A percentile compares a stretch with the other conserved stretches of the same genome.
These are phyloP conservation scores for Gossypium laxum DNA, from an alignment of 441 rosid species.

Conservation along the genomic window DNA sequence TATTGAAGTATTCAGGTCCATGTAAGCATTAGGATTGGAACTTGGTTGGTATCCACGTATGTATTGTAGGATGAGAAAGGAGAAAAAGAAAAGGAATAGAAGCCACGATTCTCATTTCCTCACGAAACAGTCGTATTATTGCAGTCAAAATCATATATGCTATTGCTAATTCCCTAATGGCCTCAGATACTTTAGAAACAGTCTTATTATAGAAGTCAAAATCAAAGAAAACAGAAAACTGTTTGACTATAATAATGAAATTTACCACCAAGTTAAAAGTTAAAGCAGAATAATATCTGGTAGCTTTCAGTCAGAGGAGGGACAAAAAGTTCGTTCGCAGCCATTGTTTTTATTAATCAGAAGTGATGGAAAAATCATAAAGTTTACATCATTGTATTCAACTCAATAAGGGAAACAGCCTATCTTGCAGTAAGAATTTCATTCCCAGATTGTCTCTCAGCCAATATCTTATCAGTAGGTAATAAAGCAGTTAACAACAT, in stretches of 20 bases:
- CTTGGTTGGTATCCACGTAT: background rate
- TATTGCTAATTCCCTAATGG: background rate
- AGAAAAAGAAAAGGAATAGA: background rate
- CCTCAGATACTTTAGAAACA: background rate
- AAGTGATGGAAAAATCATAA: background rate
- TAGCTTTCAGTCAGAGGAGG: background rate
- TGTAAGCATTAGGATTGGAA: background rate
- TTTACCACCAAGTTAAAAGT: background rate
- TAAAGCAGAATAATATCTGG: background rate
- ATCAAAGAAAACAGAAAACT: background rate
- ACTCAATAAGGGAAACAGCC: constrained; percentile 1
- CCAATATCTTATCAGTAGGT: background rate
- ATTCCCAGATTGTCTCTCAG: background rate
- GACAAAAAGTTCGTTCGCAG: background rate
- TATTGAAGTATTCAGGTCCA: background rate
- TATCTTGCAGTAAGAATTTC: background rate
- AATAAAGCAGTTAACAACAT: background rate
- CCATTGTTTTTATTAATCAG: background rate
- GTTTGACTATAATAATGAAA: background rate
- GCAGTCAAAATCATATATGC: background rate
- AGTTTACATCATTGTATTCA: constrained; percentile 2
- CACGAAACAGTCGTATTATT: background rate
- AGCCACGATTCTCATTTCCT: background rate
- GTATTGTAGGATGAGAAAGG: background rate
- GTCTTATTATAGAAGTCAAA: background rate